Base-by-base conservation (phyloP, 306 rosid genomes). In the Parietaria judaica region DNA sequence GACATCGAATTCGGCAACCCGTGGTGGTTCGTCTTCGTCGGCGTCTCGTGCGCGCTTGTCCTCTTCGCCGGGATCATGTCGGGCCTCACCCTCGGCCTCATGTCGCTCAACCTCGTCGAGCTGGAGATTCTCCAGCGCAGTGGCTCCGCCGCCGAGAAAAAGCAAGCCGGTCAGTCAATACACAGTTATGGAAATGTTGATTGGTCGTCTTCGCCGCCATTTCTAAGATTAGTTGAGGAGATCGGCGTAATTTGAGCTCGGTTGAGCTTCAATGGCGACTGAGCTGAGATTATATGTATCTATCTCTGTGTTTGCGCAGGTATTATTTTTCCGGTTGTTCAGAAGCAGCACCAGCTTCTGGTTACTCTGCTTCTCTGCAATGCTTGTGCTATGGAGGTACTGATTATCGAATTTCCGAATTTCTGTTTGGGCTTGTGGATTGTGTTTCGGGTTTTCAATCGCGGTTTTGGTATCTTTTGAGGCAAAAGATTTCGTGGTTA, bases 321-420 rank as follows among this genome's bases (percentile, higher is more conserved):
- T 70, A 61, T 81, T 38, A 89, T 89, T 63, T 51, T 80, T 3
- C 97, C 97, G 0, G 88, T 86, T 60, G 86, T 86, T 65, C 82
- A 80, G 51, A 89, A 86, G 69, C 97, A 89, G 83, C 97, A 89
- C 60, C 97, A 89, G 72, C 66, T 89, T 61, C 82, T 84, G 65
- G 97, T 89, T 12, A 89, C 97, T 38, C 65, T 89, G 69, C 95
- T 89, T 64, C 84, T 89, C 6, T 80, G 94, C 47, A 89, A 89
- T 81, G 97, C 97, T 51, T 79, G 84, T 78, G 95, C 97, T 58
- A 89, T 86, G 95, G 97, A 89, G 97, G 97, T 89, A 76, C 7
- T 36, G 37, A n/a, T 45, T 35, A 1, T 4, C 12, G 36, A 49
- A 45, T 4, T 37, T 23, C 31, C 1, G 45, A 41, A 41, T 41